Percentiles rank a stretch among this genome's conserved stretches.
Evolutionary conservation across 345 rosid genomes (phyloP).

Genomic region (Moricandia moricandioides): DNA sequence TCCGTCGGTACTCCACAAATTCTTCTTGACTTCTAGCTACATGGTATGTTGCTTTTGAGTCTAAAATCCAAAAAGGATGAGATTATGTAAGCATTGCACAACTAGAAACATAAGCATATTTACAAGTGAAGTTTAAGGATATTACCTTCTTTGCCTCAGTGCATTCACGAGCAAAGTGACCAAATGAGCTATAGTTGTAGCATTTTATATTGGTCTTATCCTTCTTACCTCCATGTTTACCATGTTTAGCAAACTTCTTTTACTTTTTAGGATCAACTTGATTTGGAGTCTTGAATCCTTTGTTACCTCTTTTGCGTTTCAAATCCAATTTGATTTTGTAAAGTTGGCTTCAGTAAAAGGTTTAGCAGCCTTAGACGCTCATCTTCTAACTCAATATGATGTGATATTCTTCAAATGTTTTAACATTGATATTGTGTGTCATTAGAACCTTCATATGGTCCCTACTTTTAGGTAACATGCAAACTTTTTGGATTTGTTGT

Average conservation of each 20-base stretch:
- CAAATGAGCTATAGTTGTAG: neutral
- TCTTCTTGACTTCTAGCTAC: neutral
- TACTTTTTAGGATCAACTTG: neutral
- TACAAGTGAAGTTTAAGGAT: neutral
- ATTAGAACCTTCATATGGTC: neutral
- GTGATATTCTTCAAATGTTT: neutral
- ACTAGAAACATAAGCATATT: conserved; percentile 5
- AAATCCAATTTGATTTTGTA: neutral
- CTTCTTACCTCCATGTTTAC: neutral
- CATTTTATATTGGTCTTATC: conserved; percentile 4
- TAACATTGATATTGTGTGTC: neutral
- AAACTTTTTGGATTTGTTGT: neutral
- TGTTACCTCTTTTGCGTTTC: neutral
- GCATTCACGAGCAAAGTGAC: conserved; percentile 25
- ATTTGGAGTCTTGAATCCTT: neutral
- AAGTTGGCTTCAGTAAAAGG: neutral
- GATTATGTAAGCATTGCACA: neutral
- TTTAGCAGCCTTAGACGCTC: neutral
- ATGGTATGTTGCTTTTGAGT: neutral
- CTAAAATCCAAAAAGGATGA: conserved; percentile 19
- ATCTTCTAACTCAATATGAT: conserved; percentile 19
- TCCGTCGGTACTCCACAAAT: neutral
- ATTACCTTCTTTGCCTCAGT: conserved; percentile 14
- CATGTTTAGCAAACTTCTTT: neutral
- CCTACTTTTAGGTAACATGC: neutral